Conservation (phyloP, 345 rosid species). For the Aquilaria malaccensis region DNA sequence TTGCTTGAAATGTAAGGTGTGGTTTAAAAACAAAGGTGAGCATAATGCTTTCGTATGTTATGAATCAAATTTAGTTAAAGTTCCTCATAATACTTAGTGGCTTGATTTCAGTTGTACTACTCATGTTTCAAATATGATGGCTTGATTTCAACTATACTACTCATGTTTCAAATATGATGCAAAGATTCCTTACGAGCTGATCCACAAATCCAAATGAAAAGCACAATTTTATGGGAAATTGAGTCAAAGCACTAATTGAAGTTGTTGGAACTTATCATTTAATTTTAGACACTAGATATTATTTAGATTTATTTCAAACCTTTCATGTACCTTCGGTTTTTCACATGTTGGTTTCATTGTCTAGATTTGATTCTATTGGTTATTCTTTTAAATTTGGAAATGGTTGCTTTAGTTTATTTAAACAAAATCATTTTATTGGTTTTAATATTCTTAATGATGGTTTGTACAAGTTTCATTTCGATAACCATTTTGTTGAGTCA, state of each 20-base stretch:
- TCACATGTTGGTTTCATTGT: conserved; percentile 6
- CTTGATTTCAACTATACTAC: neutral
- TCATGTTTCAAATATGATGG: conserved; percentile 9
- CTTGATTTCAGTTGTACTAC: neutral
- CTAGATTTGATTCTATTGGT: conserved; percentile 10
- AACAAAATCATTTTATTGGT: conserved; percentile 4
- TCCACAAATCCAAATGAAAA: conserved; percentile 13
- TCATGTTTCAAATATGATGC: conserved; percentile 9
- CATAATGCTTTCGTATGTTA: neutral
- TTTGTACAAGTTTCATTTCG: conserved; percentile 9
- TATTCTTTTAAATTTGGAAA: conserved; percentile 12
- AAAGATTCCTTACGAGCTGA: conserved; percentile 19
- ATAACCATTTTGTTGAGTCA: conserved; percentile 3
- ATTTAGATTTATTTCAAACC: conserved; percentile 7
- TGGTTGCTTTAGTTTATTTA: conserved; percentile 10
- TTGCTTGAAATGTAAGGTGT: neutral
- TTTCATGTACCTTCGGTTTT: conserved; percentile 8
- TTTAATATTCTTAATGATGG: conserved; percentile 8
- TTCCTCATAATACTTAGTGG: conserved; percentile 10
- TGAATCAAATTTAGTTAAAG: neutral
- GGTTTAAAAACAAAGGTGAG: neutral
- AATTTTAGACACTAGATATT: neutral
- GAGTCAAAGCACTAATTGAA: conserved; percentile 5
- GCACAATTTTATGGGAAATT: conserved; percentile 7
- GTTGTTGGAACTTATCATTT: conserved; percentile 8